Percentiles rank a stretch among this genome's conserved stretches.
Evolutionary conservation across 2,329 filamentous ascomycete species (phyloP).

Genomic region (Epichloe uncinata): DNA sequence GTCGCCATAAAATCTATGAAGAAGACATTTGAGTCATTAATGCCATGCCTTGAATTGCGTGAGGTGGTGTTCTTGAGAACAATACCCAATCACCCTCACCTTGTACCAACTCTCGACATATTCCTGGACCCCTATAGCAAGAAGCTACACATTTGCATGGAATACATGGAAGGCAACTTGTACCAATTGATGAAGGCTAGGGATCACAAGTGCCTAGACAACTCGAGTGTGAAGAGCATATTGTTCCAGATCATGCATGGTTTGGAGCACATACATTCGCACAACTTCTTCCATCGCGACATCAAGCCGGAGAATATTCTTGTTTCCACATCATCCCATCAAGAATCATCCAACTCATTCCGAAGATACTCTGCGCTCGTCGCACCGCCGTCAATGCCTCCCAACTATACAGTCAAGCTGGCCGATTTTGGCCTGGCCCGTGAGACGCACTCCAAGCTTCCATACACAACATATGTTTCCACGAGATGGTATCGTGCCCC

Average conservation of each 20-base stretch:
- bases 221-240: conserved; percentile 90
- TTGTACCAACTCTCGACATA: conserved; percentile 96
- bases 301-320: conserved; percentile 99
- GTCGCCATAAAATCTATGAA: conserved; percentile 99
- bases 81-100: conserved; percentile 73
- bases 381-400: conserved; percentile 88
- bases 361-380: conserved; percentile 85
- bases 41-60: conserved; percentile 79
- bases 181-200: conserved; percentile 98
- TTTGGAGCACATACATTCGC: conserved; percentile 91
- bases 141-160: conserved; percentile 97
- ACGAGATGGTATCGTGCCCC: conserved; percentile 97
- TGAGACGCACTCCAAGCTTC: conserved; percentile 90
- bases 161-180: conserved; percentile 98
- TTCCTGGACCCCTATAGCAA: conserved; percentile 93
- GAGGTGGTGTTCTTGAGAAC: conserved; percentile 95
- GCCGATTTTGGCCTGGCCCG: conserved; percentile 96
- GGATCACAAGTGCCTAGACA: conserved; percentile 88
- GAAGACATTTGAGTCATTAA: conserved; percentile 92
- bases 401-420: conserved; percentile 92
- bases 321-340: conserved; percentile 77
- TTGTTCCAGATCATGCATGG: conserved; percentile 94
- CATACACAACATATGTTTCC: conserved; percentile 97
- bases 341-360: conserved; percentile 74
- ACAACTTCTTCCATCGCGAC: conserved; percentile 96